Base-by-base conservation (phyloP, 208 protist genomes). In the Crithidia acanthocephali region DNA sequence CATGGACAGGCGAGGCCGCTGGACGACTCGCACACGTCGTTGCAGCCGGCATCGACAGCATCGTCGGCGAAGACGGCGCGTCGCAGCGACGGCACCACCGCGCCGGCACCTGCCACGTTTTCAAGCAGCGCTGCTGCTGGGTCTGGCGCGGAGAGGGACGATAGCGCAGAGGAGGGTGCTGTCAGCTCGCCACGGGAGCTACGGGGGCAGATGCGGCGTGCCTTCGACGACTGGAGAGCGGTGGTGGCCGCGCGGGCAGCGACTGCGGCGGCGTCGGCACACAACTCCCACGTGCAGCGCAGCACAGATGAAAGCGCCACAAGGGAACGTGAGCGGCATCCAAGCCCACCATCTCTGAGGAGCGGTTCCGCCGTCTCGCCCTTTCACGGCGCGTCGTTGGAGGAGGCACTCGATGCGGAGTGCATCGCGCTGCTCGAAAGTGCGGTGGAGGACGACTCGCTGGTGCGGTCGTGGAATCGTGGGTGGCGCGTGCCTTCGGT, bases 321-420 rank as follows among this genome's bases (percentile, higher is more conserved):
- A 48, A n/a, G 9, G 18, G 44, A 48, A 48, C 44, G n/a, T n/a
- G n/a, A n/a, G n/a, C n/a, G n/a, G n/a, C n/a, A n/a, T n/a, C n/a
- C n/a, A n/a, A n/a, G n/a, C n/a, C n/a, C n/a, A n/a, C n/a, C n/a
- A n/a, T n/a, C n/a, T n/a, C n/a, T n/a, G n/a, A n/a, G n/a, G n/a
- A n/a, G n/a, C n/a, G n/a, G n/a, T n/a, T n/a, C n/a, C n/a, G n/a
- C n/a, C n/a, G n/a, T n/a, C n/a, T n/a, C n/a, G n/a, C n/a, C n/a
- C n/a, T n/a, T n/a, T n/a, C n/a, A n/a, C n/a, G n/a, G n/a, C n/a
- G 11, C 11, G 35, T 56, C 47, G 7, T n/a, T n/a, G 27, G 62
- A 68, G 28, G 48, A 28, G 6, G 28, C 28, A 13, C 50, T 56
- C 8, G 48, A 68, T 58, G 62, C 50, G 32, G 60, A 66, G 45